Base-by-base conservation (phyloP, 345 rosid genomes). In the Zanthoxylum bungeanum region DNA sequence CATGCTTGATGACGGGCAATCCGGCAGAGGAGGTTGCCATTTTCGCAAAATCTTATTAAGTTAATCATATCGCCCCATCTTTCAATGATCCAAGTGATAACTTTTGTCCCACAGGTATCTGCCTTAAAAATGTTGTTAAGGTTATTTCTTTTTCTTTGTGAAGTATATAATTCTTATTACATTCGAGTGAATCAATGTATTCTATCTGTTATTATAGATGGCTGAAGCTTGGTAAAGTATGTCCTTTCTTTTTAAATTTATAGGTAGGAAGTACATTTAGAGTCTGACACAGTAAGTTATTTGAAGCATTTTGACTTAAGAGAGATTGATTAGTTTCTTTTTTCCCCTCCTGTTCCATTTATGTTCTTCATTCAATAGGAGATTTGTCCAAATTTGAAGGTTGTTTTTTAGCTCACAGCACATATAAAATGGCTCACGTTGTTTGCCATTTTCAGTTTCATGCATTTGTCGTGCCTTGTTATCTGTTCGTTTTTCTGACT, bases 1-100 rank as follows among this genome's bases (percentile, higher is more conserved):
- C 82, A 58, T 95, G 98, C 80, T 77, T 95, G 76, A 89, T 92
- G 99, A 92, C 97, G 0, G 91, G 97, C 70, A 84, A 83, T 47
- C 79, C 89, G 44, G 95, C 95, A 0, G 82, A 85, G 22, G 95
- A 92, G 85, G 95, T 92, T 73, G 92, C 93, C 44, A 85, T 94
- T 77, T 94, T 93, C 66, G 94, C 97, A 47, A 93, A 89, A 80
- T 93, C 97, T 69, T 93, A 93, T 75, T 90, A 68, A 75, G 21
- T 56, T 31, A n/a, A 34, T 16, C 40, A 28, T 31, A 42, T 28
- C 31, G 27, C 22, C 30, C 22, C 2, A 1, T 14, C 10, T n/a
- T 21, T 55, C 30, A 21, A 39, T 65, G 56, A 30, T 37, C 49
- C 14, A 31, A 33, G 64, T 17, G 27, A 6, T 22, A 28, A n/a